phyloP scores from a whole-genome alignment of 495 filamentous ascomycete genomes.

The Podospora comata region DNA sequence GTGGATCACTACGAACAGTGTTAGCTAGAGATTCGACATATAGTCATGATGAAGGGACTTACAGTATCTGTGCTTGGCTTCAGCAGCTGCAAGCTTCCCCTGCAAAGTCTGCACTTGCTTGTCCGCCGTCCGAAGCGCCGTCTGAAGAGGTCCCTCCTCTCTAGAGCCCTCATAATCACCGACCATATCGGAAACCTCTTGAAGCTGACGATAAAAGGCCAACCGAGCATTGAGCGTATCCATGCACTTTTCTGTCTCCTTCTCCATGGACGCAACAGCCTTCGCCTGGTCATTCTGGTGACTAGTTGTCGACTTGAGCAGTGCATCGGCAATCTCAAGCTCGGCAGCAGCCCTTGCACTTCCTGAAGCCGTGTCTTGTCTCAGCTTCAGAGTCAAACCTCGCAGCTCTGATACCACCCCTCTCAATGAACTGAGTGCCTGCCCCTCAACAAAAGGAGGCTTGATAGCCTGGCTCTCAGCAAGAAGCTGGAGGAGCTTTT shows the following conservation, averaged over 20 bases:
- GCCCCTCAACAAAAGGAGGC: conserved; percentile 47
- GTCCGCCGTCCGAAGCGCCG: conserved; percentile 22
- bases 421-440: conserved; percentile 57
- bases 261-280: conserved; percentile 55
- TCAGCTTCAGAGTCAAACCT: conserved; percentile 57
- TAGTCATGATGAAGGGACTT: conserved; percentile 21
- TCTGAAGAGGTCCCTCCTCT: conserved; percentile 38
- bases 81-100: conserved; percentile 55
- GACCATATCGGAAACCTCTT: conserved; percentile 82
- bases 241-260: conserved; percentile 72
- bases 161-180: conserved; percentile 59
- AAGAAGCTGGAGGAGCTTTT: conserved; percentile 62
- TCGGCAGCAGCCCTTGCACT: conserved; percentile 62
- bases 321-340: conserved; percentile 53
- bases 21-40: conserved; percentile 19
- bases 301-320: conserved; percentile 56
- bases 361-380: conserved; percentile 57
- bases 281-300: conserved; percentile 66
- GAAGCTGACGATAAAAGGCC: conserved; percentile 85
- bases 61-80: conserved; percentile 71
- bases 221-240: conserved; percentile 75
- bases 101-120: conserved; percentile 49
- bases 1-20: conserved; percentile 37
- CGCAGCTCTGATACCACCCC: conserved; percentile 67
- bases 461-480: conserved; percentile 53